Evolutionary conservation across 306 rosid species (phyloP).

Genomic region (Lupinus albus): DNA sequence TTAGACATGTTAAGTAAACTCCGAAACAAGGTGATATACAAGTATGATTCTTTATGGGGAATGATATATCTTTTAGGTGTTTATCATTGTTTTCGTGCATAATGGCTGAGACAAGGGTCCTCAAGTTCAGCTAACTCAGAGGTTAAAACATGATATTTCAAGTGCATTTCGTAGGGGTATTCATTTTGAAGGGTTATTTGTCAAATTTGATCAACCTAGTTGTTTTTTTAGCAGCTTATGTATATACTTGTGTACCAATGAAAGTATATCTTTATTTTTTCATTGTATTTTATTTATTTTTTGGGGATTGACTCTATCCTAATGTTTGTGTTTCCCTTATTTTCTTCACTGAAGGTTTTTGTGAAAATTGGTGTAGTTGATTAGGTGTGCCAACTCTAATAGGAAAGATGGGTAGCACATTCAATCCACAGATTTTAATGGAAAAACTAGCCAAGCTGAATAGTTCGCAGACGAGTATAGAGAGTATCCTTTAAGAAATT

Average conservation of each 20-base stretch:
- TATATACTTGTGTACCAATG: constrained; percentile 20
- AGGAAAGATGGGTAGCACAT: constrained; percentile 84
- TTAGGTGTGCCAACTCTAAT: constrained; percentile 39
- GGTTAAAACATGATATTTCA: neutral
- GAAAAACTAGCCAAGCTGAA: constrained; percentile 96
- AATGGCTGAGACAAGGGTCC: neutral
- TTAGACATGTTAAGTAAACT: neutral
- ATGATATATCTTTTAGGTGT: constrained; percentile 4
- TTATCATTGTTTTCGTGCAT: constrained; percentile 3
- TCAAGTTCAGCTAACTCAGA: neutral
- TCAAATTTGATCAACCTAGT: neutral
- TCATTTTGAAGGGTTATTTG: constrained; percentile 9
- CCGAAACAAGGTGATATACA: constrained; percentile 18
- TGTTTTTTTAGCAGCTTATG: constrained; percentile 6
- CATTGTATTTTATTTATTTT: constrained; percentile 12
- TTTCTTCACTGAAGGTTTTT: constrained; percentile 47
- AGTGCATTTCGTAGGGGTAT: constrained; percentile 9
- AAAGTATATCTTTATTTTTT: constrained; percentile 17
- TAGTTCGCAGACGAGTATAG: constrained; percentile 93
- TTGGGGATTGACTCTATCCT: constrained; percentile 32
- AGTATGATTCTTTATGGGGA: constrained; percentile 5
- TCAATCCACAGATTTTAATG: constrained; percentile 91
- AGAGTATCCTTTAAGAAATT: constrained; percentile 81
- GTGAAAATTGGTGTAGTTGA: constrained; percentile 42
- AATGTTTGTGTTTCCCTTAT: constrained; percentile 5